phyloP scores from a whole-genome alignment of 108 stramenopile species.

The Aurantiochytrium sp. region DNA sequence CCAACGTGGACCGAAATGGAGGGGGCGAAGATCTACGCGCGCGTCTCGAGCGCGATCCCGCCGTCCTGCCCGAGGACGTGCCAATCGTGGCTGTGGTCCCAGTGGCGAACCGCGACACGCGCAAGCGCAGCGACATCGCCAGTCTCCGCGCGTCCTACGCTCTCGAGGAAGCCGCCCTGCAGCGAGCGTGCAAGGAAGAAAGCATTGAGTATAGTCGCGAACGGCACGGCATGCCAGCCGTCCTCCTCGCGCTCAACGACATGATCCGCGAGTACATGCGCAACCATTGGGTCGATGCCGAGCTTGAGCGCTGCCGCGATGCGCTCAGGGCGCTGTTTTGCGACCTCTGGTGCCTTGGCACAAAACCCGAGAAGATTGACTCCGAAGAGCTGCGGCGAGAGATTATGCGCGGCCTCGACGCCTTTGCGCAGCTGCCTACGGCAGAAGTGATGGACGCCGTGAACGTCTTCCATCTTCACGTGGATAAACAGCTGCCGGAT shows the following conservation, averaged over 20 bases:
- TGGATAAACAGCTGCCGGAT: no score
- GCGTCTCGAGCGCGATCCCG: neutral
- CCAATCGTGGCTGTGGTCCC: neutral
- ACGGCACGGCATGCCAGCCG: neutral
- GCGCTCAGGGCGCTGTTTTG: neutral
- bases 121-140: neutral
- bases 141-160: neutral
- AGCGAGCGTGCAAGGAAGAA: neutral
- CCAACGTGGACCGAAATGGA: neutral
- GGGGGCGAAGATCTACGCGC: neutral
- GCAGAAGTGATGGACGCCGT: no score
- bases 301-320: neutral
- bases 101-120: neutral
- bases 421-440: no score
- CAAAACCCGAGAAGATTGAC: no score
- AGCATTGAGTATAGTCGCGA: neutral
- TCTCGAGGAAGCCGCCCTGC: neutral
- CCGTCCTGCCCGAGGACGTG: neutral
- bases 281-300: neutral
- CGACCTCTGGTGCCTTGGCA: neutral
- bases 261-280: neutral
- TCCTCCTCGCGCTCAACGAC: neutral
- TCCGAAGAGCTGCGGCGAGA: no score
- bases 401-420: no score
- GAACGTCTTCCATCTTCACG: no score